Conservation (phyloP, 83 land plant species). For the Diphasiastrum complanatum region DNA sequence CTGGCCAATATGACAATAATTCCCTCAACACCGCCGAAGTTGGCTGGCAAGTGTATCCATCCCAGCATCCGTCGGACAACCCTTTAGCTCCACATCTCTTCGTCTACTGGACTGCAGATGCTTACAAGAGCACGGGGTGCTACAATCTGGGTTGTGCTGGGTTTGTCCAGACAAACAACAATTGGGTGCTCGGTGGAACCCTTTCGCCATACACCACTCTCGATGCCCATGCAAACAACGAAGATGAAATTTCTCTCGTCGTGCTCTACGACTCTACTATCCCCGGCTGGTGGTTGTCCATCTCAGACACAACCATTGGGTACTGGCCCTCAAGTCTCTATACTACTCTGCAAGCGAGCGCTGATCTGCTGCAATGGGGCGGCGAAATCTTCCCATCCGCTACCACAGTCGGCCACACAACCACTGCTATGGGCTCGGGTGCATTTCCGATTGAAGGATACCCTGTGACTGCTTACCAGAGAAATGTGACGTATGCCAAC, state of each 20-base stretch:
- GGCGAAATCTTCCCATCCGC: too few species aligned
- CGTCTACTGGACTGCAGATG: slow-evolving; percentile 18
- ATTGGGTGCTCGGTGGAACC: slow-evolving; percentile 19
- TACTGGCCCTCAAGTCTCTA: too few species aligned
- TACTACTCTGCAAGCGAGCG: too few species aligned
- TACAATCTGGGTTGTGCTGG: slow-evolving; percentile 21
- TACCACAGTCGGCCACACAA: too few species aligned
- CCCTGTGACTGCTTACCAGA: too few species aligned
- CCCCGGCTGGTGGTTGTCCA: too few species aligned
- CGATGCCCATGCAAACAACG: not conserved
- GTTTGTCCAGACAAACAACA: slow-evolving; percentile 7
- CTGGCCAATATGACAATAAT: not conserved
- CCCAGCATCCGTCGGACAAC: not conserved
- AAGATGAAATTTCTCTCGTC: not conserved
- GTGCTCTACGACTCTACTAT: slow-evolving; percentile 11
- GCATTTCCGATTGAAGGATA: too few species aligned
- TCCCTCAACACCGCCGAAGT: slow-evolving; percentile 17
- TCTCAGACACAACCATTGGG: too few species aligned
- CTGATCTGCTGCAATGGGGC: too few species aligned
- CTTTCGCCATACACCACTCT: slow-evolving; percentile 11
- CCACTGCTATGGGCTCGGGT: too few species aligned
- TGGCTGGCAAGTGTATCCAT: slow-evolving; percentile 17
- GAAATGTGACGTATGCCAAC: too few species aligned
- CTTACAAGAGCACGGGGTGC: slow-evolving; percentile 8
- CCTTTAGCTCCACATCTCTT: slow-evolving; percentile 17